phyloP scores from a whole-genome alignment of 495 filamentous ascomycete genomes.

The Podospora pseudocomata region DNA sequence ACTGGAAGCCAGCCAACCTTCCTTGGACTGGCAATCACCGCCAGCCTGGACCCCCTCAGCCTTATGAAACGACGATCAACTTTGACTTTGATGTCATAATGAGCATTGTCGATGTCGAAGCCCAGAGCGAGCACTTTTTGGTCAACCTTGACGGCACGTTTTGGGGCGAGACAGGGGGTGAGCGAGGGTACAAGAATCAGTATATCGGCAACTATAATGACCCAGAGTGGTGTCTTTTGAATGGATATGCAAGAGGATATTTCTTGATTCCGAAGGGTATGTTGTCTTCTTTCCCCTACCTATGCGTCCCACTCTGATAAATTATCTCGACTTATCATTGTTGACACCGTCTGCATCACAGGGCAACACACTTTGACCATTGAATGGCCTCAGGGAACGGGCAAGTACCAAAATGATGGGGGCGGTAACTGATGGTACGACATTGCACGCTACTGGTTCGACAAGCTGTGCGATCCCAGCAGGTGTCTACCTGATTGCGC shows the following conservation, averaged over 20 bases:
- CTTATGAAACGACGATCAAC: no score
- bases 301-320: background rate
- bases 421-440: background rate
- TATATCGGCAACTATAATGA: background rate
- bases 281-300: background rate
- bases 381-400: background rate
- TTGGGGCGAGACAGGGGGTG: background rate
- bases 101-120: background rate
- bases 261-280: slow-evolving; percentile 1
- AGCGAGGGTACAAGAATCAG: background rate
- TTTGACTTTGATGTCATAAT: background rate
- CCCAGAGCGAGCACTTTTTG: background rate
- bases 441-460: background rate
- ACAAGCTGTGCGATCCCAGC: background rate
- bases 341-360: background rate
- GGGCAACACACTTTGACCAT: background rate
- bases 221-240: background rate
- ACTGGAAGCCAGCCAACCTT: no score
- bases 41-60: no score
- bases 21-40: no score
- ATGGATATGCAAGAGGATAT: background rate
- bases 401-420: background rate
- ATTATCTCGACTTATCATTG: background rate
- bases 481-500: background rate
- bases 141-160: background rate